phyloP scores from a whole-genome alignment of 2,329 filamentous ascomycete species.

The Hypomyces perniciosus region DNA sequence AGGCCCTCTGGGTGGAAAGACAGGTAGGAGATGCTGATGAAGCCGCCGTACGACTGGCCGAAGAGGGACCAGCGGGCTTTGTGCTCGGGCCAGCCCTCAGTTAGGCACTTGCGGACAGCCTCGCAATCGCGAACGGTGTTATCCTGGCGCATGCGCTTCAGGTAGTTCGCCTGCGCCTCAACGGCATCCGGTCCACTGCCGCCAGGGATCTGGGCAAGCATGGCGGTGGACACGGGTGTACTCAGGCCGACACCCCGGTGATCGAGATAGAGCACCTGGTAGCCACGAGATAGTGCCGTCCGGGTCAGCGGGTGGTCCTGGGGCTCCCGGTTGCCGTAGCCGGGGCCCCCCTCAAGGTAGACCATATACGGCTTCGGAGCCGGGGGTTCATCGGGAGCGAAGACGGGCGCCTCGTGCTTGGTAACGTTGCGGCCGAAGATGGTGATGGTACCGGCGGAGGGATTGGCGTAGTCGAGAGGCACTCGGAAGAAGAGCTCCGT shows the following conservation, averaged over 20 bases:
- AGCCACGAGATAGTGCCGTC: conserved; percentile 68
- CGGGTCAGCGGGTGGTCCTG: conserved; percentile 68
- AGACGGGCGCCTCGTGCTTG: conserved; percentile 58
- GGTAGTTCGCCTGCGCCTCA: conserved; percentile 67
- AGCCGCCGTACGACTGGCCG: conserved; percentile 90
- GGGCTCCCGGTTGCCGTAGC: conserved; percentile 68
- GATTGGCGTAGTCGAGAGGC: conserved; percentile 68
- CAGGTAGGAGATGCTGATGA: conserved; percentile 77
- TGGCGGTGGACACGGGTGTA: conserved; percentile 68
- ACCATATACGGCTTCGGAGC: conserved; percentile 54
- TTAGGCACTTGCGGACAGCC: conserved; percentile 72
- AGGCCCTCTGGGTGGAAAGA: conserved; percentile 73
- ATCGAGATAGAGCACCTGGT: conserved; percentile 82
- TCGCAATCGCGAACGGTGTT: conserved; percentile 87
- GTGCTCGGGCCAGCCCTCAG: conserved; percentile 59
- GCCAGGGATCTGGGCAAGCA: conserved; percentile 50
- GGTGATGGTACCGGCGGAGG: conserved; percentile 54
- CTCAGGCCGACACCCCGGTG: conserved; percentile 86
- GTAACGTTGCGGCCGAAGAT: conserved; percentile 73
- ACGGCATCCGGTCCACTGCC: conserved; percentile 37
- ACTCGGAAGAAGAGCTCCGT: conserved; percentile 85
- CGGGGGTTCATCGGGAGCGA: conserved; percentile 32
- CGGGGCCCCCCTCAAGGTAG: conserved; percentile 82
- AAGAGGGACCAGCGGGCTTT: conserved; percentile 79
- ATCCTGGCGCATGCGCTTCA: conserved; percentile 82